Conservation (phyloP, 176 grass and related monocot species). For the Lolium rigidum region DNA sequence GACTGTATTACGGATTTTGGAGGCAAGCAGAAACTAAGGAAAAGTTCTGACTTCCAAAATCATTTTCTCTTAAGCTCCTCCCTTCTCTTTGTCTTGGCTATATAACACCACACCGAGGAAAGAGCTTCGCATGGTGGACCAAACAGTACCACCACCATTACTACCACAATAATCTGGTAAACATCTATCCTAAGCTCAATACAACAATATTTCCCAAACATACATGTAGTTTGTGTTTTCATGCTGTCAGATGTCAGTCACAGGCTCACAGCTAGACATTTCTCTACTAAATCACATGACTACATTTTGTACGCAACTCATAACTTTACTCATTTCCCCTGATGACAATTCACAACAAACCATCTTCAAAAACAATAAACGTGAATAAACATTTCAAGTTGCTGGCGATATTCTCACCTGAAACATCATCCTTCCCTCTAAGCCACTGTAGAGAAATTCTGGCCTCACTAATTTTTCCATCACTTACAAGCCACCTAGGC, state of each 20-base stretch:
- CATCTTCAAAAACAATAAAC: slow-evolving; percentile 28
- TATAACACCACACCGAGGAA: not conserved
- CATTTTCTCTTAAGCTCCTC: not conserved
- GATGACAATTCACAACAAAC: not conserved
- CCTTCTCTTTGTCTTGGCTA: not conserved
- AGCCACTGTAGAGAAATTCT: slow-evolving; percentile 67
- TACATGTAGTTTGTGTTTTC: not conserved
- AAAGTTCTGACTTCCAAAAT: not conserved
- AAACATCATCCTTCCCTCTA: slow-evolving; percentile 84
- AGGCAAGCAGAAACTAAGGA: slow-evolving; percentile 12
- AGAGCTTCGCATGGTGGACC: not conserved
- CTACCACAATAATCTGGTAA: not conserved
- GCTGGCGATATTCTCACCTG: slow-evolving; percentile 54
- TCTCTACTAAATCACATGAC: no score
- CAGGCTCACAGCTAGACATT: no score
- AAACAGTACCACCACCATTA: not conserved
- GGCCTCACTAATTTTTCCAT: slow-evolving; percentile 69
- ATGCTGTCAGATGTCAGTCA: no score
- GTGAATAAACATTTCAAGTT: slow-evolving; percentile 30
- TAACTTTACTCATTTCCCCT: not conserved
- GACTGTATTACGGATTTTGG: slow-evolving; percentile 8
- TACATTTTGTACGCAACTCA: no score
- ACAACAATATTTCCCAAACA: slow-evolving; percentile 15
- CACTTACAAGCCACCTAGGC: slow-evolving; percentile 88
- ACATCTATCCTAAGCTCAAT: slow-evolving; percentile 10